Base-by-base conservation (phyloP, 495 filamentous ascomycete species). In the Glonium stellatum region DNA sequence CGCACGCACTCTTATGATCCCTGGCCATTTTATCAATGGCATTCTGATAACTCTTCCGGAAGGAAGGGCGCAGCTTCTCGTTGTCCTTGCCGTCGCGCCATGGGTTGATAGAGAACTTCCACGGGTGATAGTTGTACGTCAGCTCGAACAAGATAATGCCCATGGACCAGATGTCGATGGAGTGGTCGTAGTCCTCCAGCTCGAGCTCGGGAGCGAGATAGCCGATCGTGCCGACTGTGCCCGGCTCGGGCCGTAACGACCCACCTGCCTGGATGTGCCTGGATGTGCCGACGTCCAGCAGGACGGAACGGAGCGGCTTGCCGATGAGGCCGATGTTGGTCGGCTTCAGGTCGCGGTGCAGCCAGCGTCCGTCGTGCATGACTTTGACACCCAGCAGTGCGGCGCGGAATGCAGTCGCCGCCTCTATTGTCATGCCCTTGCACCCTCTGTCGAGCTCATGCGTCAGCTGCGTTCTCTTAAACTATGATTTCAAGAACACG, bases 201-300 rank as follows among this genome's bases (percentile, higher is more conserved):
- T 66, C 63, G 19, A 59, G 61, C 59, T 66, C 60, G 8, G 63
- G 63, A 50, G 63, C 60, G 22, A 63, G 41, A 57, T 63, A 66
- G 49, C 53, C 53, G 50, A 66, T 44, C 23, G 60, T 63, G 34
- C 63, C 63, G 4, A 55, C 61, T 8, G 4, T 21, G 5, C 55
- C 63, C 55, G 54, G 60, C 39, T 48, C n/a, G 21, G 61, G 59
- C 39, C 46, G 59, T 46, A 63, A 57, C 35, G 48, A 56, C 25
- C 58, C 39, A 48, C 61, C 48, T 23, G 54, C n/a, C 13, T 36
- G 12, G 13, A 57, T 50, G 22, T 47, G 18, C 23, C 35, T 60
- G 19, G 46, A 22, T 34, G 34, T 53, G 47, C 63, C 63, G 55
- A 59, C 42, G 59, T 66, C 63, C 4, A 66, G 37, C 5, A 66